Evolutionary conservation across 352 stramenopile genomes (phyloP).

Genomic region (Phytophthora europaea): DNA sequence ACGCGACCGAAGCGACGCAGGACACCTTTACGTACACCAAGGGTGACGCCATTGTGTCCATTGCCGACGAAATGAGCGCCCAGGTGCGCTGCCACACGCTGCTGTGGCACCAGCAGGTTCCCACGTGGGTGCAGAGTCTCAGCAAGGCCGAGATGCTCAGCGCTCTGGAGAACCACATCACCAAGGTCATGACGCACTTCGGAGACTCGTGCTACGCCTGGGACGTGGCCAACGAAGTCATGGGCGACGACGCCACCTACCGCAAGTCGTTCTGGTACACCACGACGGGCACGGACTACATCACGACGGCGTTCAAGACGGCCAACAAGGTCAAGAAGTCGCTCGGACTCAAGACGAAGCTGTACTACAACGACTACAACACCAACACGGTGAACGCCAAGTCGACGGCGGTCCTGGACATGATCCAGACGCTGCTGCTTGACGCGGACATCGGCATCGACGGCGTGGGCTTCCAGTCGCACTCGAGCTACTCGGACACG

Average conservation of each 20-base stretch:
- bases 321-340: constrained; percentile 42
- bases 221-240: constrained; percentile 41
- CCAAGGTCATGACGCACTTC: constrained; percentile 37
- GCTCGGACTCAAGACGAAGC: constrained; percentile 31
- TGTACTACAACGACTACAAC: constrained; percentile 46
- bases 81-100: constrained; percentile 44
- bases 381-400: constrained; percentile 43
- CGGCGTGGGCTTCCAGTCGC: constrained; percentile 40
- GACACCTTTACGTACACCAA: constrained; percentile 35
- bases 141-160: constrained; percentile 33
- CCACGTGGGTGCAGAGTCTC: constrained; percentile 34
- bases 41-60: constrained; percentile 24
- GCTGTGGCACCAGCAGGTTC: constrained; percentile 39
- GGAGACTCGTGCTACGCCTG: constrained; percentile 40
- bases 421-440: constrained; percentile 34
- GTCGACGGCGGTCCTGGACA: constrained; percentile 36
- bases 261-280: constrained; percentile 45
- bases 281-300: constrained; percentile 41
- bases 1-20: constrained; percentile 31
- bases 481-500: constrained; percentile 31
- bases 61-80: constrained; percentile 30
- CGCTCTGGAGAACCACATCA: constrained; percentile 40
- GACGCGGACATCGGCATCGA: constrained; percentile 35
- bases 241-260: constrained; percentile 38
- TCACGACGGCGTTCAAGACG: constrained; percentile 43